These are phyloP conservation scores for Fusarium palustre DNA, from an alignment of 2,329 filamentous ascomycete genomes.

Conservation along the genomic window DNA sequence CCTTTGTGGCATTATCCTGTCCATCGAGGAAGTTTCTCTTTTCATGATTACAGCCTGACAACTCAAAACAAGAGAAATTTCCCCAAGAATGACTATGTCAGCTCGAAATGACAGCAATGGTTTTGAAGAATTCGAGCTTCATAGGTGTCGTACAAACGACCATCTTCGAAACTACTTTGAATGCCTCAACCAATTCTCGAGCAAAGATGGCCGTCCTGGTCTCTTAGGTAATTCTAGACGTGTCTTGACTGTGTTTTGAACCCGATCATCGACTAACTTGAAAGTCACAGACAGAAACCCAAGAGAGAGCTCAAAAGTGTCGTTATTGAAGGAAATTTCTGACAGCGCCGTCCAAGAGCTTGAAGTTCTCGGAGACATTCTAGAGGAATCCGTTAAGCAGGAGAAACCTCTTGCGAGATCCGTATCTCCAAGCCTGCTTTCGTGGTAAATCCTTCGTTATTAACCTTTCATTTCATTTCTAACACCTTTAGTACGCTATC, in stretches of 20 bases:
- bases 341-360: background rate
- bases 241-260: background rate
- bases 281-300: background rate
- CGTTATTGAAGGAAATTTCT: background rate
- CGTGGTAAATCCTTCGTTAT: background rate
- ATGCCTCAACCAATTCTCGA: rapidly evolving
- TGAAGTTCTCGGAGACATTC: rapidly evolving
- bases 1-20: background rate
- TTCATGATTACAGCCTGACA: background rate
- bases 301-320: background rate
- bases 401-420: rapidly evolving
- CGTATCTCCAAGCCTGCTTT: rapidly evolving
- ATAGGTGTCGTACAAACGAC: background rate
- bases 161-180: background rate
- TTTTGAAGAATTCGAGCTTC: background rate
- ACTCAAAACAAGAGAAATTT: background rate
- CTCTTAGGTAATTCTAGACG: background rate
- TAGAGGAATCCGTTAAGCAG: background rate
- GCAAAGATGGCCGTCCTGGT: rapidly evolving
- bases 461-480: background rate
- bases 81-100: background rate
- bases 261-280: background rate
- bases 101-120: rapidly evolving
- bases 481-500: background rate
- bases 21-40: rapidly evolving